A percentile compares a stretch with the other conserved stretches of the same genome.
These are phyloP conservation scores for Colletotrichum sansevieriae DNA, from an alignment of 2,329 filamentous ascomycete species.

Conservation along the genomic window DNA sequence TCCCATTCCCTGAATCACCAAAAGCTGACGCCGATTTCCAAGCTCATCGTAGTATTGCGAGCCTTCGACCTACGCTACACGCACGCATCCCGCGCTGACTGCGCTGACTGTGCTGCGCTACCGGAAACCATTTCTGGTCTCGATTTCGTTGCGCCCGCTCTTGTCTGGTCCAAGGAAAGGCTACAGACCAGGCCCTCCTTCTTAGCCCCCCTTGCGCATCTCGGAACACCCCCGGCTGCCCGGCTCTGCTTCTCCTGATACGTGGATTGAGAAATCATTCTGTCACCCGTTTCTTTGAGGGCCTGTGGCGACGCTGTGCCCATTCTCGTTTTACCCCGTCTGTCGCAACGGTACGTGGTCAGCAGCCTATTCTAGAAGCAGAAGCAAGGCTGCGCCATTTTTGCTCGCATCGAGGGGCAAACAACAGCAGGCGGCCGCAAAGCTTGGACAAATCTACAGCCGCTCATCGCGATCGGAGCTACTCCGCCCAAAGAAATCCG, in stretches of 20 bases:
- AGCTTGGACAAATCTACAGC: not conserved
- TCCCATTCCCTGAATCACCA: constrained; percentile 16
- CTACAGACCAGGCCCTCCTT: constrained; percentile 9
- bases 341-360: constrained; percentile 6
- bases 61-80: constrained; percentile 14
- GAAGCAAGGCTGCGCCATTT: constrained; percentile 10
- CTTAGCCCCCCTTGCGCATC: constrained; percentile 22
- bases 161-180: not conserved
- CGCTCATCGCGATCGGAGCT: not conserved
- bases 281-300: not conserved
- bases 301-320: constrained; percentile 12
- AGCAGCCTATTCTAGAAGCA: constrained; percentile 14
- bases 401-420: constrained; percentile 5
- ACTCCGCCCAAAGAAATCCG: not conserved
- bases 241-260: constrained; percentile 8
- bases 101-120: constrained; percentile 23
- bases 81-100: constrained; percentile 16
- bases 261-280: not conserved
- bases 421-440: not conserved
- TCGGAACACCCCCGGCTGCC: constrained; percentile 15
- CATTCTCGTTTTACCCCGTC: constrained; percentile 1
- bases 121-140: constrained; percentile 14
- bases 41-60: constrained; percentile 28
- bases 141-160: constrained; percentile 21
- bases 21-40: constrained; percentile 35